Conservation (phyloP, 2,329 filamentous ascomycete species). For the Pyrenophora tritici-repentis region DNA sequence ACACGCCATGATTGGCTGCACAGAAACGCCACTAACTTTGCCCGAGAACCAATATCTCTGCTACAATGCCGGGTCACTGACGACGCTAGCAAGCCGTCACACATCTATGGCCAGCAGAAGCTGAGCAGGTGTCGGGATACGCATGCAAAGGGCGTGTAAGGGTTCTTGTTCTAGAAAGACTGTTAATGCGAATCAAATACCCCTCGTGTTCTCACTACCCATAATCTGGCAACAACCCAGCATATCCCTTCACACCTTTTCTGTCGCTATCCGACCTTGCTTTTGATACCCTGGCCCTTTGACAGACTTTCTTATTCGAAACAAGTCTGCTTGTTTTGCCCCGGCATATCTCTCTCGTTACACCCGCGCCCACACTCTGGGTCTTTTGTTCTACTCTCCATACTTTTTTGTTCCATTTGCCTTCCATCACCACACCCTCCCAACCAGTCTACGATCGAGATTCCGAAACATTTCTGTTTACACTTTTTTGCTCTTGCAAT, state of each 20-base stretch:
- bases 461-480: too few species aligned
- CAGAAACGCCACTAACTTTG: slow-evolving; percentile 12
- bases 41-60: slow-evolving; percentile 5
- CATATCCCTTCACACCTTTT: slow-evolving; percentile 2
- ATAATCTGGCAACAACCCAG: not conserved
- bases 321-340: not conserved
- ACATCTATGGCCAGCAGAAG: not conserved
- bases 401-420: not conserved
- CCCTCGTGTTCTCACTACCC: slow-evolving; percentile 10
- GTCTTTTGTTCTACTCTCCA: too few species aligned
- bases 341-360: not conserved
- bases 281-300: not conserved
- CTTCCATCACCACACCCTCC: not conserved
- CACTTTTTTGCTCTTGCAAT: not conserved
- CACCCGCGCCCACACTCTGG: not conserved
- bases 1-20: not conserved
- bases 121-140: too few species aligned
- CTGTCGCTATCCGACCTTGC: not conserved
- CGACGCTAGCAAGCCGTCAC: not conserved
- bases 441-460: too few species aligned
- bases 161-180: slow-evolving; percentile 3
- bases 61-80: not conserved
- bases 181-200: not conserved
- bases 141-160: not conserved
- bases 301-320: not conserved